A percentile compares a stretch with the other conserved stretches of the same genome.
These are phyloP conservation scores for Phoenix roebelenii DNA, from an alignment of 176 grass and related monocot genomes.

Conservation along the genomic window DNA sequence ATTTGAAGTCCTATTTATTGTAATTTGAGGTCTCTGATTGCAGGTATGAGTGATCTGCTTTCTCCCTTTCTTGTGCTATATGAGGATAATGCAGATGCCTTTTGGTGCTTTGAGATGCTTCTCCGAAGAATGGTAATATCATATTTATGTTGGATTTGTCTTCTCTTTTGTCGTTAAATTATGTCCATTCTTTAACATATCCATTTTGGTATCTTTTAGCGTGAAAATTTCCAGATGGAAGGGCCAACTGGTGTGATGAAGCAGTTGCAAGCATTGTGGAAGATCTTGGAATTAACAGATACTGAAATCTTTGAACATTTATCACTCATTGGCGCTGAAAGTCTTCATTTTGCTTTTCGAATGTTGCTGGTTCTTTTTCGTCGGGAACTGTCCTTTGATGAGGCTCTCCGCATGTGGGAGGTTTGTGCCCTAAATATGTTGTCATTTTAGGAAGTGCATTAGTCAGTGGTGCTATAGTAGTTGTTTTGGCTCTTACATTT, in stretches of 20 bases:
- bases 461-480: too few species aligned
- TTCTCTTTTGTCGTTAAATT: slow-evolving; percentile 17
- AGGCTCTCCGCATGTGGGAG: slow-evolving; percentile 91
- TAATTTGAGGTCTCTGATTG: slow-evolving; percentile 6
- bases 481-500: too few species aligned
- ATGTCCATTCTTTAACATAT: slow-evolving; percentile 17
- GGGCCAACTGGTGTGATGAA: slow-evolving; percentile 94
- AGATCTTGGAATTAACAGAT: slow-evolving; percentile 81
- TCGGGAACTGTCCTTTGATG: slow-evolving; percentile 91
- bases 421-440: slow-evolving; percentile 38
- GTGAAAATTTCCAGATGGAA: slow-evolving; percentile 99
- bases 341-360: slow-evolving; percentile 97
- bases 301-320: slow-evolving; percentile 83
- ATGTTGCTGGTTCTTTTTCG: slow-evolving; percentile 99
- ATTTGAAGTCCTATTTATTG: too few species aligned
- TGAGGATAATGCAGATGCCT: slow-evolving; percentile 91
- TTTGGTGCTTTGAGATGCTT: slow-evolving; percentile 99
- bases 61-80: slow-evolving; percentile 98
- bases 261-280: slow-evolving; percentile 91
- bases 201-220: slow-evolving; percentile 30
- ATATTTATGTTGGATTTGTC: slow-evolving; percentile 7
- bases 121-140: slow-evolving; percentile 79
- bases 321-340: slow-evolving; percentile 82
- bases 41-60: slow-evolving; percentile 97
- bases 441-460: neutral